Evolutionary conservation across 78 protist species (phyloP), one percentile per base, ranked within the genome.

Genomic region (Speleostelium caveatum): DNA sequence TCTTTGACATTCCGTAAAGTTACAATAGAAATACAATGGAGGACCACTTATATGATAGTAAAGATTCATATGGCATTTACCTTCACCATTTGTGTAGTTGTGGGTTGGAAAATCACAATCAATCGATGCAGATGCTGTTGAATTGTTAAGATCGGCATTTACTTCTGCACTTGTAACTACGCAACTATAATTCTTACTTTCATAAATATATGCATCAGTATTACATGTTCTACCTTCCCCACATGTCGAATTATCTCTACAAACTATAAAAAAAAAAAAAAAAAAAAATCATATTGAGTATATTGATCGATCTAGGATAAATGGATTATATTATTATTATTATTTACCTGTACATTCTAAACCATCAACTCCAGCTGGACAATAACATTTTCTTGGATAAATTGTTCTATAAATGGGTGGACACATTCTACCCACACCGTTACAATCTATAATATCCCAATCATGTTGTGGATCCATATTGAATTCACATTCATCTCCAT

Each of bases 11-110:
- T 41, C 58, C 1, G 7, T 30, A 55, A 79, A 79, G 17, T 58
- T 14, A 56, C 89, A 79, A 55, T 69, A 51, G 21, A 79, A 79
- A 68, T 79, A 79, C n/a, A 79, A 36, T 36, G 89, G 89, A 26
- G 62, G 21, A 35, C 89, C 89, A 14, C 33, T 39, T 8, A 56
- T 41, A 17, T 28, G 36, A 51, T 79, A 79, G 62, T 67, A 79
- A 6, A 79, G 60, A 79, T 79, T 16, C 89, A 79, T 79, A 8
- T 68, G n/a, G 38, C 89, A 79, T 36, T 24, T 26, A 35, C 77
- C 75, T 14, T 8, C 22, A 8, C 28, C 28, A 21, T 42, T 51
- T 24, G 30, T 21, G 39, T 67, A 67, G 12, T 24, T 36, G 21
- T 28, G 39, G 22, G 39, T 58, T 51, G 89, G 89, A 60, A 79